These are phyloP conservation scores for Microthlaspi erraticum DNA, from an alignment of 345 rosid species.

Conservation along the genomic window DNA sequence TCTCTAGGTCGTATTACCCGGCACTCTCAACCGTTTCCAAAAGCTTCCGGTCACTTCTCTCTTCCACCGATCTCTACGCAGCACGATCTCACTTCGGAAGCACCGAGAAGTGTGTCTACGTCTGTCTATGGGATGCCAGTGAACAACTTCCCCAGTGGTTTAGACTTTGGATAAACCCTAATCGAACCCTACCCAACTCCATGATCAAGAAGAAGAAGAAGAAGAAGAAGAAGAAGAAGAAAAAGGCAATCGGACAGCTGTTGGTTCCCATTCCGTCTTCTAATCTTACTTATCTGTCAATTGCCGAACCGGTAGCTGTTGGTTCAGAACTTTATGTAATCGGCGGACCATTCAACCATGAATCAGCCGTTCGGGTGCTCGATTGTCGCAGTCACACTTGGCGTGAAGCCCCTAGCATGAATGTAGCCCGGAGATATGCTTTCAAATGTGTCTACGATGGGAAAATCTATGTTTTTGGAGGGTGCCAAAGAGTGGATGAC, in stretches of 20 bases:
- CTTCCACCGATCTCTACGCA: too few relatives aligned
- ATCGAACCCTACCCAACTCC: neutral
- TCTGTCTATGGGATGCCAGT: neutral
- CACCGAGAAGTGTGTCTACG: too few relatives aligned
- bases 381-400: slow-evolving; percentile 2
- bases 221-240: neutral
- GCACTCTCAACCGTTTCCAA: neutral
- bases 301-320: too few relatives aligned
- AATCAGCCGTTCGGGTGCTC: neutral
- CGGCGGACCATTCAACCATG: neutral
- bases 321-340: neutral
- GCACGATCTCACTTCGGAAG: too few relatives aligned
- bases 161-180: neutral
- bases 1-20: slow-evolving; percentile 3
- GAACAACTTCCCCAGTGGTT: neutral
- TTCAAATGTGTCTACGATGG: neutral
- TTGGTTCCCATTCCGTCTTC: neutral
- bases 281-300: neutral
- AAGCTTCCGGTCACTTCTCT: neutral
- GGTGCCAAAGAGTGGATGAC: neutral
- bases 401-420: slow-evolving; percentile 1
- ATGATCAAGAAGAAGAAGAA: neutral
- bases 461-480: neutral
- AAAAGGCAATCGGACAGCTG: neutral
- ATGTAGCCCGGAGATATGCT: neutral